Base-by-base conservation (phyloP, 495 filamentous ascomycete species). In the Chaetomium tenue region DNA sequence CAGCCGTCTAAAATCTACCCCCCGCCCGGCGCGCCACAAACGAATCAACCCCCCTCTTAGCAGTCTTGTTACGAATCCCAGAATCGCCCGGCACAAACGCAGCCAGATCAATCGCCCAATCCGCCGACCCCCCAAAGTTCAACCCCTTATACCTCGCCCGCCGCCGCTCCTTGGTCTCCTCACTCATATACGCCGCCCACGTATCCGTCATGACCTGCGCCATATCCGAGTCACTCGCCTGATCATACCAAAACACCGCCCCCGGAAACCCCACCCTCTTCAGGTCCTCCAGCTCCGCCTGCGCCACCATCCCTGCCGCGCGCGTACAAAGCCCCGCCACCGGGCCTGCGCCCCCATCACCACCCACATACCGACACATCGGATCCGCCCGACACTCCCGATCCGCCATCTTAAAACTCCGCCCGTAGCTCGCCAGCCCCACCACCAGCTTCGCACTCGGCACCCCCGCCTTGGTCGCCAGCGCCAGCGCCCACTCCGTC, bases 401-500 rank as follows among this genome's bases (percentile, higher is more conserved):
- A 8, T 58, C n/a, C 0, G 51, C 42, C 60, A 69, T 79, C 51
- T 69, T 60, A 66, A 79, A 79, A 7, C 67, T 68, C 15, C 77
- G 74, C 0, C 77, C 75, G 62, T 81, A 81, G 59, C 72, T 74
- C 5, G 72, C 18, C 0, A 76, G 64, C 4, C 80, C 76, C 9
- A 78, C 74, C 2, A 76, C 42, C 18, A 82, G 55, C 61, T 76
- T 81, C 42, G 66, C 73, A 0, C 71, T 48, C 0, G 74, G 75
- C 7, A 82, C 76, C 20, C 81, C 79, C 2, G 79, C 79, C 64
- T 83, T 83, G 42, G 80, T 83, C 33, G 82, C 72, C 78, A 83
- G 80, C 22, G 73, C 55, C 1, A 82, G 66, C 1, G 75, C 70
- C 15, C 71, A 26, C 25, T 61, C 40, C 2, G 77, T 82, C 66